These are phyloP conservation scores for Hippophae rhamnoides DNA, from an alignment of 306 rosid species.

Conservation along the genomic window DNA sequence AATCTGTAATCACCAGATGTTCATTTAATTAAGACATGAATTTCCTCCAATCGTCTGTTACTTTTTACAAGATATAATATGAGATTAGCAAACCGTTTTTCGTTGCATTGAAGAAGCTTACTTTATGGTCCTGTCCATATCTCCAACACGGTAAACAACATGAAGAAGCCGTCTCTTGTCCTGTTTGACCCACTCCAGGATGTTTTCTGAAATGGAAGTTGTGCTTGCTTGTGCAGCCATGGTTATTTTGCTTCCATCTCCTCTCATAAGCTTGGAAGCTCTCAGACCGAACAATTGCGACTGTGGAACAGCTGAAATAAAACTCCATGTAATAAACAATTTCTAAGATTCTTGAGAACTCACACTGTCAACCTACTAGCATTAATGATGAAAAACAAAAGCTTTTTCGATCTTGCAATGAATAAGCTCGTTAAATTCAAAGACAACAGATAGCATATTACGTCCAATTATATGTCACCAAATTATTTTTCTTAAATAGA, in stretches of 20 bases:
- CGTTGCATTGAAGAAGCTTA: conserved; percentile 21
- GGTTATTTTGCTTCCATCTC: conserved; percentile 29
- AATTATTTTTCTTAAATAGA: no score
- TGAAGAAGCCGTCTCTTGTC: conserved; percentile 72
- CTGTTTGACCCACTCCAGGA: conserved; percentile 64
- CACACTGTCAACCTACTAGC: neutral
- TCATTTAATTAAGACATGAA: conserved; percentile 1
- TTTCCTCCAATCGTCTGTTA: neutral
- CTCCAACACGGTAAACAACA: conserved; percentile 84
- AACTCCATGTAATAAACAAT: conserved; percentile 16
- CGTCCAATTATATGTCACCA: no score
- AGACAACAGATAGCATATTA: no score
- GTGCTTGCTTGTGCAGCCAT: conserved; percentile 44
- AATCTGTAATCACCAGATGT: conserved; percentile 48
- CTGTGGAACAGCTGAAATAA: conserved; percentile 40
- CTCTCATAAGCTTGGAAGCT: conserved; percentile 43
- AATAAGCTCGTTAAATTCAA: no score
- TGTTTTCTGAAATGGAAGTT: conserved; percentile 49
- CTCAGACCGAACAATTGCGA: conserved; percentile 40
- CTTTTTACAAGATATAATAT: neutral
- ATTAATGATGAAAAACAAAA: neutral
- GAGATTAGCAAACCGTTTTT: neutral
- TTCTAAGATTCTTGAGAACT: neutral
- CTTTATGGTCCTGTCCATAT: conserved; percentile 83
- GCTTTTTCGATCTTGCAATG: no score